Evolutionary conservation across 495 filamentous ascomycete genomes (phyloP).

Genomic region (Usnea hakonensis): DNA sequence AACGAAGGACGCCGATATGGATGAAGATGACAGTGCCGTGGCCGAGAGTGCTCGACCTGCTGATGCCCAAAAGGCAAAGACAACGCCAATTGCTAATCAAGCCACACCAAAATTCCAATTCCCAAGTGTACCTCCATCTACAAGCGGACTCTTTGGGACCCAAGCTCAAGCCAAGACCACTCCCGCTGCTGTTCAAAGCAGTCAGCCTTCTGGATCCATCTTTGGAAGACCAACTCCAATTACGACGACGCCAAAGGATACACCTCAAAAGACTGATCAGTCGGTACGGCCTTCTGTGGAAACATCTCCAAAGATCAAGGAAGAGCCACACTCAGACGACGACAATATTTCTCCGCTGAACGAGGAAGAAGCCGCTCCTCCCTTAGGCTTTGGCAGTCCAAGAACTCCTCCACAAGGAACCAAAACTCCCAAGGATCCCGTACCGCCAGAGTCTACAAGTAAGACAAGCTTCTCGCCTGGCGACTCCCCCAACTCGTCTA

Average conservation of each 20-base stretch:
- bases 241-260: conserved; percentile 21
- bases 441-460: conserved; percentile 73
- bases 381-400: conserved; percentile 12
- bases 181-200: conserved; percentile 29
- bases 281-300: conserved; percentile 17
- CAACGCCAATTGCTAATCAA: conserved; percentile 29
- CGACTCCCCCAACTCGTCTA: conserved; percentile 63
- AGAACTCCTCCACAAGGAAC: conserved; percentile 1
- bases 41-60: conserved; percentile 29
- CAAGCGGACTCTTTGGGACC: conserved; percentile 33
- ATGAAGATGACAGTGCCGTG: conserved; percentile 31
- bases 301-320: conserved; percentile 24
- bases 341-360: conserved; percentile 18
- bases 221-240: conserved; percentile 30
- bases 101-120: conserved; percentile 42
- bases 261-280: conserved; percentile 19
- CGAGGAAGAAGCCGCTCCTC: conserved; percentile 15
- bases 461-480: conserved; percentile 55
- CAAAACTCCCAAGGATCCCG: conserved; percentile 44
- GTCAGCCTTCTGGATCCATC: conserved; percentile 32
- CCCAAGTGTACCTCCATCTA: conserved; percentile 23
- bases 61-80: conserved; percentile 22
- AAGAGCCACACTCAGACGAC: conserved; percentile 26
- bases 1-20: conserved; percentile 56
- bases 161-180: conserved; percentile 29